phyloP scores from a whole-genome alignment of 2,329 filamentous ascomycete species.

The Clonostachys rosea region DNA sequence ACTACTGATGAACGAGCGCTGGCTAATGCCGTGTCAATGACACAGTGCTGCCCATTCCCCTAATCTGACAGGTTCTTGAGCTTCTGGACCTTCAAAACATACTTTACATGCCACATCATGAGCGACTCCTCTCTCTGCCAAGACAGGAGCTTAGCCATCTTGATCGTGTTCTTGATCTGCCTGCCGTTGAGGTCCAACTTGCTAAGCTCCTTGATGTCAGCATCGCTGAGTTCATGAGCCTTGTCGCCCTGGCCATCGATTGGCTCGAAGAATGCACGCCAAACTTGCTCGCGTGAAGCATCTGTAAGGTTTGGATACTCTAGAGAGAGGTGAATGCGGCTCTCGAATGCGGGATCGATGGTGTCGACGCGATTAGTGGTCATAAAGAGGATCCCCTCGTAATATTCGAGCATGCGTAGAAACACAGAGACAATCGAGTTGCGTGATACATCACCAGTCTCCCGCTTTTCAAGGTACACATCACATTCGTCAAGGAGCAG shows the following conservation, averaged over 20 bases:
- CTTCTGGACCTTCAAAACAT: slow-evolving; percentile 16
- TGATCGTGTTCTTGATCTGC: slow-evolving; percentile 46
- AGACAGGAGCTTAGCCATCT: slow-evolving; percentile 23
- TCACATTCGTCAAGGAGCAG: slow-evolving; percentile 28
- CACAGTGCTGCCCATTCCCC: too few species aligned
- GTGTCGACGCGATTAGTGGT: slow-evolving; percentile 39
- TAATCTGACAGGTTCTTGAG: too few species aligned
- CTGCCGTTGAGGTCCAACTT: slow-evolving; percentile 38
- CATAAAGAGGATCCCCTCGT: slow-evolving; percentile 42
- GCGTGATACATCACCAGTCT: slow-evolving; percentile 20
- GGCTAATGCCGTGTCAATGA: too few species aligned
- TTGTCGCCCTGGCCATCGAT: slow-evolving; percentile 21
- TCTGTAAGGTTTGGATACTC: not conserved
- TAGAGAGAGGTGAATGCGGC: not conserved
- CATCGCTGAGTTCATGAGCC: slow-evolving; percentile 5
- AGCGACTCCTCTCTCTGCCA: slow-evolving; percentile 20
- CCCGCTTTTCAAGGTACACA: slow-evolving; percentile 32
- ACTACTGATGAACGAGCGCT: too few species aligned
- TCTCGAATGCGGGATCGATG: slow-evolving; percentile 39
- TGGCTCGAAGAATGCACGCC: slow-evolving; percentile 23
- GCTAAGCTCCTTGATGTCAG: slow-evolving; percentile 26
- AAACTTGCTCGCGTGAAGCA: not conserved
- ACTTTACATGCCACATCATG: slow-evolving; percentile 16
- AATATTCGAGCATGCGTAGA: slow-evolving; percentile 40
- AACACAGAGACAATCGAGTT: slow-evolving; percentile 33